Evolutionary conservation across 495 filamentous ascomycete species (phyloP), one percentile per base, ranked within the genome.

Genomic region (Lasiosphaeria miniovina): DNA sequence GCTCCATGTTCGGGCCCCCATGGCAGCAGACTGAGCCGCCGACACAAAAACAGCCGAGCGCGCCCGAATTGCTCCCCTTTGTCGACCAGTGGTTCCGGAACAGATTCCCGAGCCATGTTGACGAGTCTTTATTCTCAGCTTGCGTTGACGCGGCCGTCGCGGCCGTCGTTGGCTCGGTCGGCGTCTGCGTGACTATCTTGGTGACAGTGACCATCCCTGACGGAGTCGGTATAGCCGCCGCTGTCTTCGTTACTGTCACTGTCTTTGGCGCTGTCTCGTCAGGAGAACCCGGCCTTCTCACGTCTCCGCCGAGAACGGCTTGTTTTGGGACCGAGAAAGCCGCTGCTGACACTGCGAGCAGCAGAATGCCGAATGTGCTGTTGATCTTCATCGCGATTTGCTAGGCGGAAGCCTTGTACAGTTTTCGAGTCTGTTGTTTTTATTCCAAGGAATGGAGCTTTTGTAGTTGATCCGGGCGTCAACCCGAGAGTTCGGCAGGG

Each of bases 1-100:
- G 11, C 49, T 52, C 12, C 58, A 33, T 46, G 48, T 49, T 17
- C 38, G 32, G 24, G 17, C 60, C 45, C 33, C 46, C 15, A 24
- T 51, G 59, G 33, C 65, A 67, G 34, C 65, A 67, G 14, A 64
- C 38, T 6, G 59, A 57, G 2, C 65, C 65, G 33, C 55, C 65
- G 1, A 56, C 55, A 11, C 62, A 67, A 46, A 67, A 65, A 46
- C 65, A 64, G 10, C 45, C 31, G 43, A 41, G 10, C 11, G 6
- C 40, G n/a, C 33, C 36, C n/a, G 32, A 7, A 14, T 46, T 51
- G 24, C 12, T 31, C 11, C 12, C 12, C 15, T 51, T 51, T 31
- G 12, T 32, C 6, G 49, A 51, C 15, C 8, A 32, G 24, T 9
- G 32, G 14, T 6, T 51, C 49, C 12, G 32, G 11, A 51, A 32